Base-by-base conservation (phyloP, 2,329 filamentous ascomycete species). In the Akanthomyces uredinophilus region DNA sequence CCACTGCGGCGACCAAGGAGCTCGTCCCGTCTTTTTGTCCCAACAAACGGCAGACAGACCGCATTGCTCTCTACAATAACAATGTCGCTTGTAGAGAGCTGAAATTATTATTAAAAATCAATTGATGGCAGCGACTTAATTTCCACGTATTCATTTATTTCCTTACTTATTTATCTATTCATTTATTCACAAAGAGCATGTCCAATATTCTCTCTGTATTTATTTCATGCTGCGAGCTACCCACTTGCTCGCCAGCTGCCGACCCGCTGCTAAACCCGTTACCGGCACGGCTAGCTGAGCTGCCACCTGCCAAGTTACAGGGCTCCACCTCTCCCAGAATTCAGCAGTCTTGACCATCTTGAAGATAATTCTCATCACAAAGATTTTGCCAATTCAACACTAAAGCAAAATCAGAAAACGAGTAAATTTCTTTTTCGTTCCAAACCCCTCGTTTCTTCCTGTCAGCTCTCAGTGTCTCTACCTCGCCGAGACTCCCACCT, bases 311-410 rank as follows among this genome's bases (percentile, higher is more conserved):
- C 27, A 29, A n/a, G 44, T 35, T 35, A 35, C 32, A 35, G 32
- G 32, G 10, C 55, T 39, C 55, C 55, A 58, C 55, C 55, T 49
- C 55, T 57, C 39, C 20, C 24, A 24, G 55, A 55, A 49, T 6
- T 58, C 13, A 27, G 29, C 32, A 29, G 52, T 18, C 32, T 27
- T 29, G 14, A n/a, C 39, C 22, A 29, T 35, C 39, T 35, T 29
- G 39, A 2, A 13, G 3, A 7, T 43, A 6, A 24, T n/a, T 37
- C 5, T 20, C 29, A 8, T 43, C 24, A 29, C 18, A 56, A 22
- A 16, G 7, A 56, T 24, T 56, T n/a, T 16, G 14, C 11, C 24
- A 11, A 29, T 4, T 27, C 37, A 32, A 20, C 14, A 32, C 14
- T 52, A 5, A 37, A 35, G 32, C 27, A 29, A 29, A 6, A 54